Evolutionary conservation across 2,329 filamentous ascomycete genomes (phyloP).

Genomic region (Hymenoscyphus infarciens): DNA sequence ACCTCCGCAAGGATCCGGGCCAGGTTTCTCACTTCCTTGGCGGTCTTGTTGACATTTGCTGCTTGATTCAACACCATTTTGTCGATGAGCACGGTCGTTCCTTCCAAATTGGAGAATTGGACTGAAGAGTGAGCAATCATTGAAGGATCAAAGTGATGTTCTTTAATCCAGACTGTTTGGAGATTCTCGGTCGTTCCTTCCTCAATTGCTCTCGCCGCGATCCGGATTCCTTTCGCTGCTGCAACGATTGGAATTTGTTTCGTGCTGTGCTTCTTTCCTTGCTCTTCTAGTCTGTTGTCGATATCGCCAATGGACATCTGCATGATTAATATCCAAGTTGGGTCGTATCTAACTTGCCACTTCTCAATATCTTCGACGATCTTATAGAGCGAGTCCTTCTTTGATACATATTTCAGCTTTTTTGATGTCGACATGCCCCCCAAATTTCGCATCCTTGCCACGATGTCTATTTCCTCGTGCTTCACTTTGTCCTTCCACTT

Average conservation of each 20-base stretch:
- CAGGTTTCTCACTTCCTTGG: slow-evolving; percentile 17
- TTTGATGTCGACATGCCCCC: background rate
- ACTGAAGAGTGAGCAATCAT: background rate
- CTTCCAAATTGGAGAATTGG: background rate
- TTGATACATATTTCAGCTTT: slow-evolving; percentile 18
- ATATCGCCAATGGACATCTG: slow-evolving; percentile 16
- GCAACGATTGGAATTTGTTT: background rate
- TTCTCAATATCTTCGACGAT: slow-evolving; percentile 25
- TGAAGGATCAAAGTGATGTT: background rate
- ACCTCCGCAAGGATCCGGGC: slow-evolving; percentile 15
- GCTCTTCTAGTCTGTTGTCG: slow-evolving; percentile 19
- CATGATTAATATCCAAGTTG: slow-evolving; percentile 26
- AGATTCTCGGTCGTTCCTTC: background rate
- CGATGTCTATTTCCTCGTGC: background rate
- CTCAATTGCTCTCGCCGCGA: background rate
- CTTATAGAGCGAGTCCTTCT: slow-evolving; percentile 16
- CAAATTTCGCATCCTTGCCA: background rate
- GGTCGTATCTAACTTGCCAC: slow-evolving; percentile 27
- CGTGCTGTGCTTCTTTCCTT: slow-evolving; percentile 3
- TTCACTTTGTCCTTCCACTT: background rate
- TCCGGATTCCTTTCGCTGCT: background rate
- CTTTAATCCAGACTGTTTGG: background rate
- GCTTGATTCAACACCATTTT: background rate
- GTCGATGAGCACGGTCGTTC: background rate
- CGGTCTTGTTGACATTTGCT: background rate